Evolutionary conservation across 2,329 filamentous ascomycete genomes (phyloP).

Genomic region (Bipolaris bicolor): DNA sequence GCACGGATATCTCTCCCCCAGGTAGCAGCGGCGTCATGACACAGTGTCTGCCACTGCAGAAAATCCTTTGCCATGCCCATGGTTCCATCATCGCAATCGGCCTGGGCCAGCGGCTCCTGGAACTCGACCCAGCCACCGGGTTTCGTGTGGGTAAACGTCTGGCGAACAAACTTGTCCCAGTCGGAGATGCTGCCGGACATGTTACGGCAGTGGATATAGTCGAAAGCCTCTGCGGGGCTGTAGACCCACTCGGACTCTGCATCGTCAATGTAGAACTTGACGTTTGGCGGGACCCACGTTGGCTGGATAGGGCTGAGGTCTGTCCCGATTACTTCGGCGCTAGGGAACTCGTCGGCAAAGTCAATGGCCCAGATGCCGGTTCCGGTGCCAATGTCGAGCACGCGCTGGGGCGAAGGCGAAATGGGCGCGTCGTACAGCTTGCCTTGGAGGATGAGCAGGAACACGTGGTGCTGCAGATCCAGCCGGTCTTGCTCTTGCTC

Average conservation of each 20-base stretch:
- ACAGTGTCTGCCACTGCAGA: constrained; percentile 37
- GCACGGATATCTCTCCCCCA: constrained; percentile 39
- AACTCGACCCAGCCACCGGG: constrained; percentile 47
- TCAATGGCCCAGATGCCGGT: constrained; percentile 52
- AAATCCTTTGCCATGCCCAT: constrained; percentile 33
- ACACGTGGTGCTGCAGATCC: constrained; percentile 49
- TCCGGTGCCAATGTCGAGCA: constrained; percentile 50
- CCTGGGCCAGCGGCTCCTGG: constrained; percentile 44
- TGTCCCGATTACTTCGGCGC: constrained; percentile 44
- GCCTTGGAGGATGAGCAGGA: constrained; percentile 43
- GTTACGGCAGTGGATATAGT: constrained; percentile 45
- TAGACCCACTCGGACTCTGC: constrained; percentile 50
- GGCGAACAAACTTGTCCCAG: constrained; percentile 39
- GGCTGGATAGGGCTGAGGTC: constrained; percentile 49
- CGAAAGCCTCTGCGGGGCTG: constrained; percentile 40
- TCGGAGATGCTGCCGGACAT: constrained; percentile 40
- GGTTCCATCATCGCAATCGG: constrained; percentile 41
- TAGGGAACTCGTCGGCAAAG: constrained; percentile 46
- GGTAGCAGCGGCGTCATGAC: constrained; percentile 34
- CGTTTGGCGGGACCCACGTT: constrained; percentile 49
- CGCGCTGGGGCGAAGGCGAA: constrained; percentile 23
- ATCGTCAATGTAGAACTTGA: constrained; percentile 52
- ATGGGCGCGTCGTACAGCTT: constrained; percentile 47
- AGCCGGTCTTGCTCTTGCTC: constrained; percentile 49
- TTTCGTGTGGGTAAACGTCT: constrained; percentile 35